A percentile compares a stretch with the other conserved stretches of the same genome.
These are phyloP conservation scores for Starmera pachycereana DNA, from an alignment of 805 yeast genomes.

Conservation along the genomic window DNA sequence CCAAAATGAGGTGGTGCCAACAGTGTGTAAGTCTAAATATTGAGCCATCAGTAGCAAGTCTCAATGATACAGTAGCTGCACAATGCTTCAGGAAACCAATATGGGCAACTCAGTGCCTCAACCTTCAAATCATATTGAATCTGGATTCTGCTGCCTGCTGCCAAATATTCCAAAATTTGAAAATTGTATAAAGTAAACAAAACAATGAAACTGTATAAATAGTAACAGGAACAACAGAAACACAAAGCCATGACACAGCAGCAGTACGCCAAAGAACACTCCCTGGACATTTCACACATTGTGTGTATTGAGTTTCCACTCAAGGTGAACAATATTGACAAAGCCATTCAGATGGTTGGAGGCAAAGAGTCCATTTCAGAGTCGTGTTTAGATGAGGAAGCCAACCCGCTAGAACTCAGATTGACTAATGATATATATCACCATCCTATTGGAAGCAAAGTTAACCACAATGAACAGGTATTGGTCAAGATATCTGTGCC, in stretches of 20 bases:
- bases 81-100: no score
- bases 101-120: no score
- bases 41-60: no score
- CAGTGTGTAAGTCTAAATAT: no score
- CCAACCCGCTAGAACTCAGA: constrained; percentile 28
- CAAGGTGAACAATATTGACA: constrained; percentile 47
- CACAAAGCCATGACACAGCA: constrained; percentile 10
- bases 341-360: constrained; percentile 63
- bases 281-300: constrained; percentile 65
- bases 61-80: no score
- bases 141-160: no score
- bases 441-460: constrained; percentile 54
- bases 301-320: constrained; percentile 75
- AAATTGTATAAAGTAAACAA: neutral
- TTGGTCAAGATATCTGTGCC: constrained; percentile 53
- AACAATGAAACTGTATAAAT: no score
- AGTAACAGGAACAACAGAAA: neutral
- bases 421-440: constrained; percentile 30
- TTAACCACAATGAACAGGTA: constrained; percentile 44
- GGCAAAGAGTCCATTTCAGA: constrained; percentile 33
- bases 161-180: no score
- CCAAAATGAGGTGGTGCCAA: no score
- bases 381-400: constrained; percentile 21
- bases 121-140: no score
- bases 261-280: constrained; percentile 38